Conservation (phyloP, 495 filamentous ascomycete genomes). For the Massariosphaeria phaeospora region DNA sequence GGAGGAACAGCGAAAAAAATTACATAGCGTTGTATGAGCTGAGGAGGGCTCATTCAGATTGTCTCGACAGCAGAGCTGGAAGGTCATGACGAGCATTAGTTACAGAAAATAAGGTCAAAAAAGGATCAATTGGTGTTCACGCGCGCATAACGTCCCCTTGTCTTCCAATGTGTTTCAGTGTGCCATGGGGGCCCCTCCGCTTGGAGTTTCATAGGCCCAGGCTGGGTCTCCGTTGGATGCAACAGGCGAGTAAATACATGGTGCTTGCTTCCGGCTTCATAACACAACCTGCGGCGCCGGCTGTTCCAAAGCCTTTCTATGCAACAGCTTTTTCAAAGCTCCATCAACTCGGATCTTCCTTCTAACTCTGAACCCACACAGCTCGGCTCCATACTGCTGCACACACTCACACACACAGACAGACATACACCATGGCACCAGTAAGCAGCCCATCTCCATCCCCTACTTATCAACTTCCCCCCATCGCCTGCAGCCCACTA, state of each 20-base stretch:
- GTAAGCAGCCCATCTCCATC: background rate
- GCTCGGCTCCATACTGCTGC: too few relatives aligned
- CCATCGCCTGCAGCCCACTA: background rate
- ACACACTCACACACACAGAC: too few relatives aligned
- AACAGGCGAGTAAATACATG: conserved; percentile 21
- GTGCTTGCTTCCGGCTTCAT: background rate
- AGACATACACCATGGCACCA: conserved; percentile 13
- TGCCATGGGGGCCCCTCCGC: background rate
- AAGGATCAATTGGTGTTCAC: conserved; percentile 17
- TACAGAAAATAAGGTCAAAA: conserved; percentile 29
- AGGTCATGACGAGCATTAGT: conserved; percentile 32
- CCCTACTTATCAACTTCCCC: background rate
- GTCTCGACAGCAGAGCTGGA: conserved; percentile 28
- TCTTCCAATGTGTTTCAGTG: conserved; percentile 13
- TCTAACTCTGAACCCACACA: too few relatives aligned
- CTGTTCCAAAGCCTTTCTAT: background rate
- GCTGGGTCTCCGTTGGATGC: background rate
- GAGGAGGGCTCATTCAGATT: conserved; percentile 24
- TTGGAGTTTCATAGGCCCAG: conserved; percentile 20
- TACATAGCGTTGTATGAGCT: background rate
- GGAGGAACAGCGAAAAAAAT: conserved; percentile 4
- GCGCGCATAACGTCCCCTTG: conserved; percentile 8
- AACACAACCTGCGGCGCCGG: conserved; percentile 12
- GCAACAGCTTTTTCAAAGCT: background rate
- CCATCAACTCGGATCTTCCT: background rate